These are phyloP conservation scores for Cornus suecica DNA, from an alignment of 148 eudicot genomes.

Conservation along the genomic window DNA sequence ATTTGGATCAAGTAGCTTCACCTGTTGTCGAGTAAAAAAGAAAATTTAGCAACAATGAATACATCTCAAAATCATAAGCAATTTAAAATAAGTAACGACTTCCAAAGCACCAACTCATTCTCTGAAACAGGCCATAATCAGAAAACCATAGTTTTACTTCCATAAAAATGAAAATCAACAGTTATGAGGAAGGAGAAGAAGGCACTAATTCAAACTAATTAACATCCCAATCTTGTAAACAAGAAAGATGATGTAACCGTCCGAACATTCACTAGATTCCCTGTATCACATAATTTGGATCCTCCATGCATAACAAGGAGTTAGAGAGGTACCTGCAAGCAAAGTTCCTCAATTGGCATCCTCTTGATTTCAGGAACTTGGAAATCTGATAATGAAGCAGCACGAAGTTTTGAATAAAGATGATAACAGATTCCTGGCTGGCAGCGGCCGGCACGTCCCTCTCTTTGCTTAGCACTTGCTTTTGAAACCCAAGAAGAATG, in stretches of 20 bases:
- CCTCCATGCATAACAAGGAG: constrained; percentile 1
- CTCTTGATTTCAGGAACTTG: constrained; percentile 88
- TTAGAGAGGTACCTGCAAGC: constrained; percentile 71
- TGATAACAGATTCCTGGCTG: constrained; percentile 96
- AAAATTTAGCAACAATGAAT: neutral
- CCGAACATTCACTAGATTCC: neutral
- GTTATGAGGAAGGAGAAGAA: neutral
- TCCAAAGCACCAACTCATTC: neutral
- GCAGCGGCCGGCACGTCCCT: constrained; percentile 99
- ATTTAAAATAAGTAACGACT: neutral
- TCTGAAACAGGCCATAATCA: neutral
- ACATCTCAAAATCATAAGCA: neutral
- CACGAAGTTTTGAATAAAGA: constrained; percentile 70
- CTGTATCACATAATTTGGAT: neutral
- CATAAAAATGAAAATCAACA: neutral
- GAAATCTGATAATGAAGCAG: constrained; percentile 71
- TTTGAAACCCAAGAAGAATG: constrained; percentile 91
- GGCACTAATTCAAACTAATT: neutral
- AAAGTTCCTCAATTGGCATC: constrained; percentile 91
- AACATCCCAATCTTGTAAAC: neutral
- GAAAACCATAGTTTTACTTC: neutral
- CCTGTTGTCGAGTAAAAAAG: constrained; percentile 42
- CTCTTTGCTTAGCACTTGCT: constrained; percentile 96
- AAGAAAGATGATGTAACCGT: neutral
- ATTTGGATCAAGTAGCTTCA: constrained; percentile 74